phyloP scores from a whole-genome alignment of 768 basidiomycete species.

The Phaffia australis region DNA sequence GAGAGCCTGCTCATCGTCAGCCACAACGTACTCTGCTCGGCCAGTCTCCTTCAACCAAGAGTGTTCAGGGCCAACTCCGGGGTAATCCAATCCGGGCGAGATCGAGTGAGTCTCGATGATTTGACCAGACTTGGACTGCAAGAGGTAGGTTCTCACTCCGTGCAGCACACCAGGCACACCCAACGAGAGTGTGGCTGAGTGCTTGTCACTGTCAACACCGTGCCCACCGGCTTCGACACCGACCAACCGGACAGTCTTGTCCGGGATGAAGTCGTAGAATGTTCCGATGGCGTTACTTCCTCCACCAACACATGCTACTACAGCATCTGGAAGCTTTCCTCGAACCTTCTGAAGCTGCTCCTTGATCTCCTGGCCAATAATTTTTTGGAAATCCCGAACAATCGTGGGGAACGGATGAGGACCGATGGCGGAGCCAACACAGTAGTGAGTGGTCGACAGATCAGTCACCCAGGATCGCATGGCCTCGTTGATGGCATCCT shows the following conservation, averaged over 20 bases:
- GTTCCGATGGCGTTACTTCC: constrained; percentile 96
- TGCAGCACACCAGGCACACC: constrained; percentile 91
- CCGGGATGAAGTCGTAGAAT: constrained; percentile 90
- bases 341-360: constrained; percentile 57
- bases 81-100: constrained; percentile 86
- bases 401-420: constrained; percentile 99
- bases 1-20: constrained; percentile 87
- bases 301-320: constrained; percentile 95
- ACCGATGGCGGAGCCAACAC: constrained; percentile 93
- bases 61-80: constrained; percentile 87
- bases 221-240: constrained; percentile 98
- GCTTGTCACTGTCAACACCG: constrained; percentile 75
- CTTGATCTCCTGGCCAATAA: constrained; percentile 93
- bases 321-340: constrained; percentile 82
- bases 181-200: constrained; percentile 85
- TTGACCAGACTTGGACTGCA: constrained; percentile 79
- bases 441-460: constrained; percentile 73
- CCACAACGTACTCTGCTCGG: constrained; percentile 82
- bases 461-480: constrained; percentile 99
- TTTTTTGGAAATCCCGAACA: constrained; percentile 92
- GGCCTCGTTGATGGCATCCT: constrained; percentile 82
- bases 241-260: constrained; percentile 70
- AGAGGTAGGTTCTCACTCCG: constrained; percentile 87
- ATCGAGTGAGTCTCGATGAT: constrained; percentile 96
- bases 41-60: constrained; percentile 93